Base-by-base conservation (phyloP, 208 protist genomes). In the Leishmania aethiopica region DNA sequence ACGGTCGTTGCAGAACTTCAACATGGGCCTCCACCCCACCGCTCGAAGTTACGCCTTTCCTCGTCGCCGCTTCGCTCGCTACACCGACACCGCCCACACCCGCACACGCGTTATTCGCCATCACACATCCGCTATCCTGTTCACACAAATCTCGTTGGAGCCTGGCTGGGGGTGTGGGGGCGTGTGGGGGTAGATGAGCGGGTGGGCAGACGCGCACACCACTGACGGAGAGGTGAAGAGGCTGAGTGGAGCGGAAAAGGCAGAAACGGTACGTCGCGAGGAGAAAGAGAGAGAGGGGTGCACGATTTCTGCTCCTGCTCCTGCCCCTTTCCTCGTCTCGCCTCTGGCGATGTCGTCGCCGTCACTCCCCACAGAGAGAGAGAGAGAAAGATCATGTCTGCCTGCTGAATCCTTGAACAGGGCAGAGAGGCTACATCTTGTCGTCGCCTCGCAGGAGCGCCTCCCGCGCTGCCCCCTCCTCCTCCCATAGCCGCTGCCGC, bases 401-500 rank as follows among this genome's bases (percentile, higher is more conserved):
- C 70, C 45, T 74, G 10, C 25, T 74, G 25, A 37, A 55, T 53
- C 45, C 51, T 13, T 53, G 40, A 45, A 35, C 40, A 74, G n/a
- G n/a, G 40, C 70, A 2, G 13, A 49, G 70, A 28, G 35, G 42
- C 35, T 15, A 8, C 8, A n/a, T 55, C 3, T 49, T 8, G 28
- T 64, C 47, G 13, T 37, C 25, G 7, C 22, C 37, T 32, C 53
- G 75, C 17, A 47, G 42, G 35, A 82, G n/a, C 59, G 60, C 74
- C 40, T 32, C 83, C 22, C 78, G 42, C 47, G 53, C 59, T 5
- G 53, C 47, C 49, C 10, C 55, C 62, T 75, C 83, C 78, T 86
- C 79, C 64, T 80, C 62, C 67, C 51, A 64, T 55, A 88, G n/a
- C 60, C 53, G 73, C 32, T 81, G 79, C 35, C 83, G 81, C 78